These are phyloP conservation scores for Tetrahymena elliotti DNA, from an alignment of 73 alveolate genomes.

Conservation along the genomic window DNA sequence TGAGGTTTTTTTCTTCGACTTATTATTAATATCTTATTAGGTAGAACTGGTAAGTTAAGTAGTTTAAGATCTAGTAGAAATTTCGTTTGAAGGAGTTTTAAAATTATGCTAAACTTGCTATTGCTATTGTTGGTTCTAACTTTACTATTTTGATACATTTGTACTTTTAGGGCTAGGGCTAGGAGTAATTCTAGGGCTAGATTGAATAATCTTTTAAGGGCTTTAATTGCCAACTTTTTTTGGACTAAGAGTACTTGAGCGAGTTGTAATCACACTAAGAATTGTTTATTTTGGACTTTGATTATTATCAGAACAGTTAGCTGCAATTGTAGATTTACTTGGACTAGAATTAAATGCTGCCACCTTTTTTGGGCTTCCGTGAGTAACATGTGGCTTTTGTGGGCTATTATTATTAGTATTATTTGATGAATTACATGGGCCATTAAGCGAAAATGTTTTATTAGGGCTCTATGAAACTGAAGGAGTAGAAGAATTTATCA, in stretches of 20 bases:
- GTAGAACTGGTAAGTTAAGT: background rate
- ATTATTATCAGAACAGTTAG: background rate
- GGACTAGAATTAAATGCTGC: background rate
- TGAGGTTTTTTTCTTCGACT: background rate
- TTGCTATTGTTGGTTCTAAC: background rate
- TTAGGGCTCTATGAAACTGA: background rate
- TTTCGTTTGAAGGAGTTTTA: background rate
- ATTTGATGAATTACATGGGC: background rate
- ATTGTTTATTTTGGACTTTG: background rate
- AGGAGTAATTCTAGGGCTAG: background rate
- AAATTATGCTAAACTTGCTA: background rate
- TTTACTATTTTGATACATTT: background rate
- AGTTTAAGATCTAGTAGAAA: background rate
- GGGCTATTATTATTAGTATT: background rate
- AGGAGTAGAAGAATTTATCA: background rate
- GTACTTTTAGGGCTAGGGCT: background rate
- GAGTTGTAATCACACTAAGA: background rate
- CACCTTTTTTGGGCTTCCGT: background rate
- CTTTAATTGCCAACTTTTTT: background rate
- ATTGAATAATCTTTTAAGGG: background rate
- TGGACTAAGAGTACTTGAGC: background rate
- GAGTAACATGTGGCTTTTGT: background rate
- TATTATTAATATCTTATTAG: background rate
- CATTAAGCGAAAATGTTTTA: background rate
- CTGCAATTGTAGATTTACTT: background rate